phyloP scores from a whole-genome alignment of 2,329 filamentous ascomycete genomes.

The Emmonsiellopsis sp. region DNA sequence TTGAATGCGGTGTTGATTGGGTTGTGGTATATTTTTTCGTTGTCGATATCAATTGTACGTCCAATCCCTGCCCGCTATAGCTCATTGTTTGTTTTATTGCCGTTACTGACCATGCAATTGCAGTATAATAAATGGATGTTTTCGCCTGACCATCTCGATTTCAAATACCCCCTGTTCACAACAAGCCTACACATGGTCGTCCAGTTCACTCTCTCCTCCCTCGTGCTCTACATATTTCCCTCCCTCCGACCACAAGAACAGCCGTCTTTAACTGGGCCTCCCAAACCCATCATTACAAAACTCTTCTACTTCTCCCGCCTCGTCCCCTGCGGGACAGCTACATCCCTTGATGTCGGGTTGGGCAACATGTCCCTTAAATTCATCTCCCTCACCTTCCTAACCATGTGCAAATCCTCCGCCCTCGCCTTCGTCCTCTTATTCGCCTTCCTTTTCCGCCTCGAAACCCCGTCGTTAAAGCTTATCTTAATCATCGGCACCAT shows the following conservation, averaged over 20 bases:
- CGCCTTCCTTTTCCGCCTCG: constrained; percentile 86
- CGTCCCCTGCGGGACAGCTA: constrained; percentile 83
- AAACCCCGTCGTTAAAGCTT: constrained; percentile 75
- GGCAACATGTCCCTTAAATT: constrained; percentile 95
- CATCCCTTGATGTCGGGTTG: constrained; percentile 87
- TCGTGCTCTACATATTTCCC: constrained; percentile 74
- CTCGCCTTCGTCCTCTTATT: constrained; percentile 92
- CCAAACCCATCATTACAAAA: constrained; percentile 41
- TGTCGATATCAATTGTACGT: constrained; percentile 82
- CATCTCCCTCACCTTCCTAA: constrained; percentile 95
- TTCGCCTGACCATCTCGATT: constrained; percentile 71
- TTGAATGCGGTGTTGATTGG: constrained; percentile 75
- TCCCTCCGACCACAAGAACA: constrained; percentile 57
- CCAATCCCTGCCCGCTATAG: constrained; percentile 1
- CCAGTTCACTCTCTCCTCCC: constrained; percentile 69
- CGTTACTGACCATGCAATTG: not conserved
- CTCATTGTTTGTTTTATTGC: constrained; percentile 8
- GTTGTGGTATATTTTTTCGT: constrained; percentile 85
- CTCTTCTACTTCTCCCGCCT: constrained; percentile 83
- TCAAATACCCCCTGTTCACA: constrained; percentile 89
- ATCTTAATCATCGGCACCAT: constrained; percentile 82
- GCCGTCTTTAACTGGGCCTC: constrained; percentile 14
- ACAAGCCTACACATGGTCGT: constrained; percentile 94
- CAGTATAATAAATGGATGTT: constrained; percentile 99
- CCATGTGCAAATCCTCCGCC: constrained; percentile 98